Evolutionary conservation across 371 early-diverging fungal species (phyloP).

Genomic region (Mortierella sp.): DNA sequence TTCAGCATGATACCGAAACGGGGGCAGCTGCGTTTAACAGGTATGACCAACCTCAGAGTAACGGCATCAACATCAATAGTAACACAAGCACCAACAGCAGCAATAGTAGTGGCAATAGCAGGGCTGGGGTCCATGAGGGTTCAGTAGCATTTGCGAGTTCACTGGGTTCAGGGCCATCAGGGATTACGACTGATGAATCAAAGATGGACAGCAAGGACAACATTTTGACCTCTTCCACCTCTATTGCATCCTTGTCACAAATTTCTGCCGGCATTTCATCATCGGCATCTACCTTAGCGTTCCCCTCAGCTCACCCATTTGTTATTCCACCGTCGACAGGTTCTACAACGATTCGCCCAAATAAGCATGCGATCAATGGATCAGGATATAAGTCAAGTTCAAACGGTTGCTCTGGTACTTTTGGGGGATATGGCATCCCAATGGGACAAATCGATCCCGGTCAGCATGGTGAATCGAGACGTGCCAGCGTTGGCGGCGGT

Average conservation of each 20-base stretch:
- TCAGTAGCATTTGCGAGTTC: neutral
- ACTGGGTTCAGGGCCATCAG: constrained; percentile 14
- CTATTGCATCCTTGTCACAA: neutral
- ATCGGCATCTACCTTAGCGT: too few relatives aligned
- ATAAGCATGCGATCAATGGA: constrained; percentile 1
- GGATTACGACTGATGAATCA: neutral
- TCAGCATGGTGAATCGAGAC: constrained; percentile 28
- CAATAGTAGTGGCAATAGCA: neutral
- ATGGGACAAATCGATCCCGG: constrained; percentile 45
- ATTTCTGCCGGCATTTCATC: neutral
- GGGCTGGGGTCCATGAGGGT: neutral
- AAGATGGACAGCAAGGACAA: neutral
- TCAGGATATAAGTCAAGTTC: constrained; percentile 17
- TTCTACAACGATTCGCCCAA: neutral
- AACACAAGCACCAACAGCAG: constrained; percentile 1
- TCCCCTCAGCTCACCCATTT: neutral
- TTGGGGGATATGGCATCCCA: constrained; percentile 39
- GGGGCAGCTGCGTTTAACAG: neutral
- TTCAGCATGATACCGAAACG: constrained; percentile 21
- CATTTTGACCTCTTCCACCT: too few relatives aligned
- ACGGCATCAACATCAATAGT: neutral
- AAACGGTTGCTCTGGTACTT: constrained; percentile 26
- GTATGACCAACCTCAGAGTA: neutral
- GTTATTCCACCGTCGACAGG: neutral
- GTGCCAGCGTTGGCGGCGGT: constrained; percentile 12